Conservation (phyloP, 1,284 basidiomycete species). For the Ceratorhiza oryzae-sativae region DNA sequence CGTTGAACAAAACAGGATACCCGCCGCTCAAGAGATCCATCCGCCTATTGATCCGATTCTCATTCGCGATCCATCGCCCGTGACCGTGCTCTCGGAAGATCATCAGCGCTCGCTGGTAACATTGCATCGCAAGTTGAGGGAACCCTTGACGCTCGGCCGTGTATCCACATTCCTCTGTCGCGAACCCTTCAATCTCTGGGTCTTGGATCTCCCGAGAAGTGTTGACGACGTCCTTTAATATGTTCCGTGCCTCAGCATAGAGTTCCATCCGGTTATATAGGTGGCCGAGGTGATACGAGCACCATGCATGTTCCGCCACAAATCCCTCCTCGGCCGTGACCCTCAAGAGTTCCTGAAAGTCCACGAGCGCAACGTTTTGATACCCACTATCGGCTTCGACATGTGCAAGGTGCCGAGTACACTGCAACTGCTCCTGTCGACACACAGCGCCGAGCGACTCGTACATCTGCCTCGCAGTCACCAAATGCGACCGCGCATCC, state of each 20-base stretch:
- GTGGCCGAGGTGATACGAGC: conserved; percentile 25
- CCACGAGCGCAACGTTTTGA: background rate
- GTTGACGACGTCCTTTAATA: conserved; percentile 17
- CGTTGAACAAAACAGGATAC: background rate
- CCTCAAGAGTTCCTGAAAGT: background rate
- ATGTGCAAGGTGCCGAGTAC: conserved; percentile 24
- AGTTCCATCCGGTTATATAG: conserved; percentile 18
- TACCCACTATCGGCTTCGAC: conserved; percentile 16
- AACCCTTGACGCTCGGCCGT: conserved; percentile 5
- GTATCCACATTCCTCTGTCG: conserved; percentile 26
- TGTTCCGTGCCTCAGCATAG: conserved; percentile 7
- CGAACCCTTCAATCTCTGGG: conserved; percentile 24
- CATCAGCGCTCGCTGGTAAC: conserved; percentile 17
- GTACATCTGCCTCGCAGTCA: conserved; percentile 7
- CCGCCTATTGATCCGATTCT: conserved; percentile 10
- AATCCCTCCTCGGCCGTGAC: conserved; percentile 3
- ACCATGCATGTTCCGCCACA: conserved; percentile 13
- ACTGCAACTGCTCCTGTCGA: conserved; percentile 11
- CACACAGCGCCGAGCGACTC: background rate
- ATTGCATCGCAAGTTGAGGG: conserved; percentile 10
- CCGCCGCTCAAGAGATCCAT: conserved; percentile 10
- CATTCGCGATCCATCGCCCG: conserved; percentile 21
- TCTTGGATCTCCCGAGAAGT: background rate
- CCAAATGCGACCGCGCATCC: conserved; percentile 15
- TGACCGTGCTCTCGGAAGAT: conserved; percentile 9